A percentile compares a stretch with the other conserved stretches of the same genome.
These are phyloP conservation scores for Balansia obtecta DNA, from an alignment of 2,329 filamentous ascomycete genomes.

Conservation along the genomic window DNA sequence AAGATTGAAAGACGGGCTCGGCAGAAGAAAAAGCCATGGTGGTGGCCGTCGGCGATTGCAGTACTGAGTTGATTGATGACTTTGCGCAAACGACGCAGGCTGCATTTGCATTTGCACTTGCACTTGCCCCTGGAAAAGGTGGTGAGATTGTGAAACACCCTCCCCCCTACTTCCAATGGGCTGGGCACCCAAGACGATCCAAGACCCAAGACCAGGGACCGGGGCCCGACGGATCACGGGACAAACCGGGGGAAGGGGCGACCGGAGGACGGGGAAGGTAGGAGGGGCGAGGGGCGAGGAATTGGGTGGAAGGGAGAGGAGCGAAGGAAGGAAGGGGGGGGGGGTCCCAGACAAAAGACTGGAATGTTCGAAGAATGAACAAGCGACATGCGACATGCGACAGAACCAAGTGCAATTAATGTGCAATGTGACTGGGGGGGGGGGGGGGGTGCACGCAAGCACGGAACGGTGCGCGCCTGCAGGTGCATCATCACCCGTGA, in stretches of 20 bases:
- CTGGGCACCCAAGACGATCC: too few species aligned
- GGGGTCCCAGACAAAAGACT: not conserved
- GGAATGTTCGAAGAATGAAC: too few species aligned
- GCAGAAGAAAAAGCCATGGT: not conserved
- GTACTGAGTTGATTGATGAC: not conserved
- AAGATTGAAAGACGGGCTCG: not conserved
- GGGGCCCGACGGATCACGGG: too few species aligned
- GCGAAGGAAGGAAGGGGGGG: too few species aligned
- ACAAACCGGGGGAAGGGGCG: too few species aligned
- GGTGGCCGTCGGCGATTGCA: not conserved
- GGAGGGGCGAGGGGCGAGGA: too few species aligned
- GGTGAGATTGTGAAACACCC: not conserved
- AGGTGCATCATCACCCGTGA: constrained; percentile 23
- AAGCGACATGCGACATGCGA: too few species aligned
- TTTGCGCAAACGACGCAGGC: not conserved
- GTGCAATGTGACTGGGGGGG: not conserved
- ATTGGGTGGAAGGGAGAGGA: too few species aligned
- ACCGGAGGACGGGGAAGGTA: too few species aligned
- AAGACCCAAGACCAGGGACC: too few species aligned
- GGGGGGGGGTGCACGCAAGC: too few species aligned
- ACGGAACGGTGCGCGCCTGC: constrained; percentile 25
- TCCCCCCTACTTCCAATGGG: not conserved
- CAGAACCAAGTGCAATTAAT: not conserved
- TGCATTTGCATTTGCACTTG: not conserved
- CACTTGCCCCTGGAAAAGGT: not conserved